These are phyloP conservation scores for Metroxylon sagu DNA, from an alignment of 176 grass and related monocot genomes.

Conservation along the genomic window DNA sequence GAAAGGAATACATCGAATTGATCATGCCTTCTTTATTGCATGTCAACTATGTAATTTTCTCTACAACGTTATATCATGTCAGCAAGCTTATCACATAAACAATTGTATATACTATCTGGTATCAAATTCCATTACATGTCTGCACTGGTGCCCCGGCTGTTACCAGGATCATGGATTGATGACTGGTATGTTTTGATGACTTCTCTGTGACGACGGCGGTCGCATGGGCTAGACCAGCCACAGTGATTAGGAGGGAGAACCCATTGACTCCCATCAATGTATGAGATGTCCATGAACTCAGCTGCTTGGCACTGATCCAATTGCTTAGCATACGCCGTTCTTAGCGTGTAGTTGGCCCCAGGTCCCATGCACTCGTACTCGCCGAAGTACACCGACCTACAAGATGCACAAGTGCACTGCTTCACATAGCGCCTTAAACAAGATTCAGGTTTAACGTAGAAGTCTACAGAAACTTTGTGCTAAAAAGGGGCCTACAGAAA, in stretches of 20 bases:
- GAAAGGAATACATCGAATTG: too few relatives aligned
- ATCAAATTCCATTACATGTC: too few relatives aligned
- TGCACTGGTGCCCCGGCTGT: too few relatives aligned
- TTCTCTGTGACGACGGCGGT: background rate
- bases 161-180: background rate
- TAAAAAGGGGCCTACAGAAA: too few relatives aligned
- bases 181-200: slow-evolving; percentile 5
- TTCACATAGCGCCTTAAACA: too few relatives aligned
- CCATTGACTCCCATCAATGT: slow-evolving; percentile 59
- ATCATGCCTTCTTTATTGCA: too few relatives aligned
- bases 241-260: slow-evolving; percentile 22
- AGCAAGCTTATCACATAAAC: too few relatives aligned
- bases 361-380: slow-evolving; percentile 71
- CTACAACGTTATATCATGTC: too few relatives aligned
- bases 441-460: too few relatives aligned
- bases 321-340: slow-evolving; percentile 32
- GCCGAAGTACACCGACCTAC: slow-evolving; percentile 45
- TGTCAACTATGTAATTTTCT: too few relatives aligned
- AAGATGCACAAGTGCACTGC: background rate
- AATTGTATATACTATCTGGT: too few relatives aligned
- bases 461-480: too few relatives aligned
- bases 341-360: slow-evolving; percentile 28
- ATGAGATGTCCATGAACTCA: slow-evolving; percentile 70
- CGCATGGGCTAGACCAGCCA: background rate
- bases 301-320: slow-evolving; percentile 16